A percentile compares a stretch with the other conserved stretches of the same genome.
phyloP scores from a whole-genome alignment of 441 rosid species.

The Aquilaria agallochum region DNA sequence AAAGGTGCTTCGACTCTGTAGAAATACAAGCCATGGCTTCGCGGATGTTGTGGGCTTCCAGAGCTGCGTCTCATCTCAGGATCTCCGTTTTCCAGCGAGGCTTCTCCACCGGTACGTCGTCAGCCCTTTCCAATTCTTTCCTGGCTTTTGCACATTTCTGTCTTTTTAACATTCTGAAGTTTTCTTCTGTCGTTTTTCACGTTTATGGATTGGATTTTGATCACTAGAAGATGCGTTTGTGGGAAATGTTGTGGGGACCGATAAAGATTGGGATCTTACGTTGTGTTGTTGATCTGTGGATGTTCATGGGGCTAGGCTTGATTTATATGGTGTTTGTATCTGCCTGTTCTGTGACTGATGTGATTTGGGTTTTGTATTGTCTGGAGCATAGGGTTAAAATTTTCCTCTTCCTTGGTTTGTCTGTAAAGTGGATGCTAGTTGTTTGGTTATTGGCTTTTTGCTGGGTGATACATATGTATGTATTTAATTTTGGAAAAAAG shows the following conservation, averaged over 20 bases:
- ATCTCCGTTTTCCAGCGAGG: conserved; percentile 72
- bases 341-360: no score
- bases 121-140: background rate
- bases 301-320: no score
- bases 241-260: background rate
- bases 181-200: background rate
- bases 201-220: conserved; percentile 5
- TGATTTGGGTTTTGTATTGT: no score
- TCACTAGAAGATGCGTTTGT: background rate
- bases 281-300: conserved; percentile 14
- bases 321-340: no score
- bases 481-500: no score
- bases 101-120: conserved; percentile 56
- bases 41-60: conserved; percentile 75
- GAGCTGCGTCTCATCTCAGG: conserved; percentile 82
- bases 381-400: no score
- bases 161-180: conserved; percentile 6
- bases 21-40: conserved; percentile 45
- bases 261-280: conserved; percentile 17
- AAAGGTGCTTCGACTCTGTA: no score
- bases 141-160: background rate
- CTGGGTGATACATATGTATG: no score
- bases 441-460: background rate
- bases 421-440: conserved; percentile 6
- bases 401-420: conserved; percentile 6